These are phyloP conservation scores for Stephania cephalantha DNA, from an alignment of 164 flowering plant genomes.

Conservation along the genomic window DNA sequence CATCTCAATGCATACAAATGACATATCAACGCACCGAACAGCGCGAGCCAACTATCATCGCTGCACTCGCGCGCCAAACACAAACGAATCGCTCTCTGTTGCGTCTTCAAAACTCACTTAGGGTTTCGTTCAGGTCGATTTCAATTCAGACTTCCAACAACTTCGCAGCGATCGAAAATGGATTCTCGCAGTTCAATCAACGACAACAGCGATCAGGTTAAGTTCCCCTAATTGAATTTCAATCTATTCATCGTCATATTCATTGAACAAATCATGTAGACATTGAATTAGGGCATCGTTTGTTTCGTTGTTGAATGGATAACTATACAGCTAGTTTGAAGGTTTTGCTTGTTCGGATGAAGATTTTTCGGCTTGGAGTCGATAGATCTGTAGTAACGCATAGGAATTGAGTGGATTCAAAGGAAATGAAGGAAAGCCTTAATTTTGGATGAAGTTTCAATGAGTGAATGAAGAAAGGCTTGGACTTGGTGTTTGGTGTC, in stretches of 20 bases:
- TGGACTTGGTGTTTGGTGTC: neutral
- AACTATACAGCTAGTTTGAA: no score
- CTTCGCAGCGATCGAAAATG: conserved; percentile 1
- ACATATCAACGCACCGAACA: no score
- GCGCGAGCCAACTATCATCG: no score
- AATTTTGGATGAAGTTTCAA: neutral
- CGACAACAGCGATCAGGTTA: neutral
- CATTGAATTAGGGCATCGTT: neutral
- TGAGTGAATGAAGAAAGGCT: neutral
- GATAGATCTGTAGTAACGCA: neutral
- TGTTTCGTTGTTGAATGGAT: no score
- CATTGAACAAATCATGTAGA: neutral
- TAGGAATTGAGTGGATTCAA: neutral
- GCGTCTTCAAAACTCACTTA: no score
- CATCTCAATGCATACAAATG: no score
- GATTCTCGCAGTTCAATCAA: conserved; percentile 3
- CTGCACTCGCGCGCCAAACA: no score
- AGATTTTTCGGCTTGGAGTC: no score
- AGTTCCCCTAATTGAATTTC: neutral
- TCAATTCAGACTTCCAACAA: no score
- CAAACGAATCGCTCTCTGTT: no score
- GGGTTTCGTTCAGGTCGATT: no score
- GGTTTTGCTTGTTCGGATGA: no score
- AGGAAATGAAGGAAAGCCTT: neutral
- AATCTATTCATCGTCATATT: neutral